phyloP scores from a whole-genome alignment of 495 filamentous ascomycete species.

The Aspergillus coremiiformis region DNA sequence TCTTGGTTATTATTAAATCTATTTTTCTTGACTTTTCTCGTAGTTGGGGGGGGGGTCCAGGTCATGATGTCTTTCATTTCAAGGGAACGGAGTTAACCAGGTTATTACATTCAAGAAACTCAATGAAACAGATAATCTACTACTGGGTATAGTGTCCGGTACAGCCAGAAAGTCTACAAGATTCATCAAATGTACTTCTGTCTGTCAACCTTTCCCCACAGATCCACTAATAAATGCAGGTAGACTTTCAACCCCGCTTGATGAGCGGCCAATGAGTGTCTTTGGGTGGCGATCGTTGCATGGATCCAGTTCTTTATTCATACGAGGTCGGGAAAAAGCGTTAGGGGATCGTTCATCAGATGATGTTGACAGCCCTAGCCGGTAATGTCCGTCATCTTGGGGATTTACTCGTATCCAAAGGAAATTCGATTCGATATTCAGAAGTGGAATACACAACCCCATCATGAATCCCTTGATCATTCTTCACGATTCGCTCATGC shows the following conservation, averaged over 20 bases:
- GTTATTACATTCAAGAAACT: background rate
- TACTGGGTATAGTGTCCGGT: no score
- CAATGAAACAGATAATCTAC: background rate
- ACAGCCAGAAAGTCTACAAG: background rate
- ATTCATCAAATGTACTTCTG: background rate
- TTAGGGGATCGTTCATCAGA: no score
- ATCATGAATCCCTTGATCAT: no score
- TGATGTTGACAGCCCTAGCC: background rate
- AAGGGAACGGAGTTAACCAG: no score
- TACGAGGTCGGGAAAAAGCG: background rate
- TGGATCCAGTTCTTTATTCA: background rate
- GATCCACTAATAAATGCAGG: background rate
- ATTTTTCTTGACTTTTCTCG: no score
- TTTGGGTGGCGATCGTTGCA: background rate
- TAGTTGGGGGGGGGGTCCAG: no score
- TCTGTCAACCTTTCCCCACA: background rate
- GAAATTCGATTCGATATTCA: no score
- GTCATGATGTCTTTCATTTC: no score
- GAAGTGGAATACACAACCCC: no score
- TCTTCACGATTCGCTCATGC: no score
- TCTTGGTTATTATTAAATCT: no score
- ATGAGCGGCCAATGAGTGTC: background rate
- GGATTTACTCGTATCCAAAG: no score
- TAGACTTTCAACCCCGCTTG: background rate
- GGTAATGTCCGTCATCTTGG: background rate